These are phyloP conservation scores for Bondarzewia mesenterica DNA, from an alignment of 1,284 basidiomycete species.

Conservation along the genomic window DNA sequence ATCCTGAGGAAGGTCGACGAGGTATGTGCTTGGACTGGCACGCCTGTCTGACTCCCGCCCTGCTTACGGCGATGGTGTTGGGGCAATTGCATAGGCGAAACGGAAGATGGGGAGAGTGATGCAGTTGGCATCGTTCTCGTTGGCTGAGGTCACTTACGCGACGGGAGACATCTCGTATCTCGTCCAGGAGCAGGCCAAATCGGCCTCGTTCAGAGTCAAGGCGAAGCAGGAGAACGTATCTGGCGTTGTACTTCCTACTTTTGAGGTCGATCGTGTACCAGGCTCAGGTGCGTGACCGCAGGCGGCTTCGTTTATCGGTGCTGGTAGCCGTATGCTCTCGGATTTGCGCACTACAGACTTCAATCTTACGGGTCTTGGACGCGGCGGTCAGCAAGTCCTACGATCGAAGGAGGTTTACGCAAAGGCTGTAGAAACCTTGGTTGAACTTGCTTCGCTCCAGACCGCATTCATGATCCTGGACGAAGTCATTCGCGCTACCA, in stretches of 20 bases:
- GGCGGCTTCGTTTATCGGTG: background rate
- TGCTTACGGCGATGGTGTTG: background rate
- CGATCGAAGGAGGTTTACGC: conserved; percentile 93
- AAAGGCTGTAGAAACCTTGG: conserved; percentile 94
- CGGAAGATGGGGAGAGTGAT: conserved; percentile 98
- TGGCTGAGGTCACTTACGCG: conserved; percentile 97
- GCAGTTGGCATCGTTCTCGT: conserved; percentile 96
- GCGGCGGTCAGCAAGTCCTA: conserved; percentile 95
- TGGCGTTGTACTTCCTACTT: conserved; percentile 94
- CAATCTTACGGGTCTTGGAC: conserved; percentile 93
- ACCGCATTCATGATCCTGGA: conserved; percentile 99
- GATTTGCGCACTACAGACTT: conserved; percentile 62
- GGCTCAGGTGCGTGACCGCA: conserved; percentile 55
- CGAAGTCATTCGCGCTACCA: conserved; percentile 97
- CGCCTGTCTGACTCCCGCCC: too few species aligned
- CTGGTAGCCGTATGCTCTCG: background rate
- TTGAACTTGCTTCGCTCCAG: conserved; percentile 94
- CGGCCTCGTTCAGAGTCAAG: conserved; percentile 88
- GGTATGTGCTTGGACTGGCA: conserved; percentile 35
- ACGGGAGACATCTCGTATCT: conserved; percentile 97
- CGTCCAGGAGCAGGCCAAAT: conserved; percentile 86
- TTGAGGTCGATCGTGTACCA: conserved; percentile 81
- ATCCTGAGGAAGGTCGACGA: conserved; percentile 93
- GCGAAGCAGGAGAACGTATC: conserved; percentile 98
- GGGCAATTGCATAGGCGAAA: conserved; percentile 87